A percentile compares a stretch with the other conserved stretches of the same genome.
phyloP scores from a whole-genome alignment of 1,284 basidiomycete genomes.

The Austropuccinia psidii region DNA sequence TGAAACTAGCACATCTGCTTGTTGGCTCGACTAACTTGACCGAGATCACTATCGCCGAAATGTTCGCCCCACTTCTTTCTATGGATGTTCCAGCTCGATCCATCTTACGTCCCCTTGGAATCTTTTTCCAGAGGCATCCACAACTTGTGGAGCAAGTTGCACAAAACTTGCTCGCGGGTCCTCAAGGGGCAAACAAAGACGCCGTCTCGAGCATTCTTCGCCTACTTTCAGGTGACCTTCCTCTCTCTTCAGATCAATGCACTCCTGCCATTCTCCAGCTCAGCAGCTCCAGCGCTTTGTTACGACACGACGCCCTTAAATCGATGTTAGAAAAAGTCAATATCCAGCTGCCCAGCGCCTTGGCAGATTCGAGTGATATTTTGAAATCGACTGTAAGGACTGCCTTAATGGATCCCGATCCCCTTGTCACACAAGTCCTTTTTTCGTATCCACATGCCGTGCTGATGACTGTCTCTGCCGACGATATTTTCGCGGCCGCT shows the following conservation, averaged over 20 bases:
- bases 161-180: not conserved
- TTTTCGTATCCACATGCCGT: conserved; percentile 16
- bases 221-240: conserved; percentile 14
- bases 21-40: not conserved
- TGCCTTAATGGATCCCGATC: conserved; percentile 22
- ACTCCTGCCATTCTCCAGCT: conserved; percentile 5
- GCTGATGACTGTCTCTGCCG: not conserved
- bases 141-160: conserved; percentile 16
- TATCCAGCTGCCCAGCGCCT: not conserved
- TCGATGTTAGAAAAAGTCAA: conserved; percentile 8
- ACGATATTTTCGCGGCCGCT: conserved; percentile 5
- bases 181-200: not conserved
- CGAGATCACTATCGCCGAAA: not conserved
- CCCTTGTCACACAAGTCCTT: conserved; percentile 5
- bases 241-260: not conserved
- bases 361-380: not conserved
- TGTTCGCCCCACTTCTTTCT: not conserved
- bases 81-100: conserved; percentile 16
- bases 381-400: conserved; percentile 13
- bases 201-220: conserved; percentile 24
- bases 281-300: conserved; percentile 27
- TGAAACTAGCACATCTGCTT: conserved; percentile 21
- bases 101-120: conserved; percentile 21
- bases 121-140: conserved; percentile 24
- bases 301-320: conserved; percentile 20